These are phyloP conservation scores for Yamadazyma pseudoaaseri DNA, from an alignment of 1,139 yeast genomes.

Conservation along the genomic window DNA sequence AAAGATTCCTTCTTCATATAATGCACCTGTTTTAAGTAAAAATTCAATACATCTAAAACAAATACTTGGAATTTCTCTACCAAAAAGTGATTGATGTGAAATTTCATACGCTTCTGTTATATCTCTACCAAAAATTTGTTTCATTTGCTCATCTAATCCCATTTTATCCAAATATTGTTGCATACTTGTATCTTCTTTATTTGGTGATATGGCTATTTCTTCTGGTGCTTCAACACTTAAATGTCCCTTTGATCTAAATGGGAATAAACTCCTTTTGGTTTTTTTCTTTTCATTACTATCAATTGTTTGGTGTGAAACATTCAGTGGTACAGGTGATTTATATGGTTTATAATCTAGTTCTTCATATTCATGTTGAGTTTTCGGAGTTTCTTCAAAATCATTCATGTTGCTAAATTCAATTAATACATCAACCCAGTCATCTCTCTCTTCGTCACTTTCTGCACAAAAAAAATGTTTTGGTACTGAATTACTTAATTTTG, in stretches of 20 bases:
- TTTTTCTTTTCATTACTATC: conserved; percentile 34
- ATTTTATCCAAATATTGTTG: conserved; percentile 40
- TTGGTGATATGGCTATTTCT: conserved; percentile 5
- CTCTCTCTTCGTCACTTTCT: conserved; percentile 78
- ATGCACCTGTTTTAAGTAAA: conserved; percentile 65
- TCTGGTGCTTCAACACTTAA: conserved; percentile 3
- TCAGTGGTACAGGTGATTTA: conserved; percentile 16
- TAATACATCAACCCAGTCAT: conserved; percentile 68
- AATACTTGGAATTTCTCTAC: conserved; percentile 66
- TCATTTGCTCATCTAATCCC: conserved; percentile 37
- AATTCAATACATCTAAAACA: conserved; percentile 74
- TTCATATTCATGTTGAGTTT: conserved; percentile 12
- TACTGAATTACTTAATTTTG: conserved; percentile 49
- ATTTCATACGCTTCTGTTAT: conserved; percentile 51
- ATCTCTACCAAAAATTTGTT: conserved; percentile 64
- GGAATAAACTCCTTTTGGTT: conserved; percentile 60
- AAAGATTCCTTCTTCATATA: conserved; percentile 87
- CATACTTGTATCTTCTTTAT: conserved; percentile 16
- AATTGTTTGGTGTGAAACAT: conserved; percentile 11
- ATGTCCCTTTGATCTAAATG: conserved; percentile 43
- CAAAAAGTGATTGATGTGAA: conserved; percentile 48
- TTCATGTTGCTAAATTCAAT: conserved; percentile 36
- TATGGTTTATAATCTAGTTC: conserved; percentile 15
- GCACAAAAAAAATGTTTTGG: conserved; percentile 77
- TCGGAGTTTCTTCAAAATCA: conserved; percentile 11